phyloP scores from a whole-genome alignment of 2,329 filamentous ascomycete species.

The Rutstroemia sp. region DNA sequence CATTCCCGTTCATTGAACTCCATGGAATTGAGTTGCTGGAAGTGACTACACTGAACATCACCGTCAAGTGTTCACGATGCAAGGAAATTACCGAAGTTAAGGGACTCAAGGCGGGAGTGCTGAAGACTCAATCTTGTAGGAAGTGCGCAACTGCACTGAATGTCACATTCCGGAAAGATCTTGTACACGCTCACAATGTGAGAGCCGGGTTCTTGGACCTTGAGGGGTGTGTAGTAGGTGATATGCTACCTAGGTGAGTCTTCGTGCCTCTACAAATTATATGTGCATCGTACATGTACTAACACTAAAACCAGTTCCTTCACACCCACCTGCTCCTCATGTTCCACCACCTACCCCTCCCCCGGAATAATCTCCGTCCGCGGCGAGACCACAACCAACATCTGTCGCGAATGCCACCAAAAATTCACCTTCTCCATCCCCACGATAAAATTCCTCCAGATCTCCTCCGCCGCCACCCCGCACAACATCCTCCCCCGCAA shows the following conservation, averaged over 20 bases:
- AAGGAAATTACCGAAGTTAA: conserved; percentile 65
- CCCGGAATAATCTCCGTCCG: conserved; percentile 64
- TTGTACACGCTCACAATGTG: conserved; percentile 67
- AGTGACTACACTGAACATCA: conserved; percentile 57
- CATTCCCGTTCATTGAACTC: conserved; percentile 70
- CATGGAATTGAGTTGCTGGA: conserved; percentile 72
- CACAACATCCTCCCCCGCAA: conserved; percentile 34
- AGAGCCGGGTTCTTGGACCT: conserved; percentile 73
- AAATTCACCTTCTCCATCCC: conserved; percentile 76
- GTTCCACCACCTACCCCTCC: conserved; percentile 57
- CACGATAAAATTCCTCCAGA: conserved; percentile 68
- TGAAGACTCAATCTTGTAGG: conserved; percentile 47
- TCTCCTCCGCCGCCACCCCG: conserved; percentile 43
- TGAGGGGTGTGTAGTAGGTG: conserved; percentile 64
- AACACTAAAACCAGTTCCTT: conserved; percentile 50
- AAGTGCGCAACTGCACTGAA: conserved; percentile 49
- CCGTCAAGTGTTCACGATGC: conserved; percentile 72
- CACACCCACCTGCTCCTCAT: conserved; percentile 68
- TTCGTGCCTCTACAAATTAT: neutral
- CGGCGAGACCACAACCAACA: conserved; percentile 64
- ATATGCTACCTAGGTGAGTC: conserved; percentile 62
- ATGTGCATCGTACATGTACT: neutral
- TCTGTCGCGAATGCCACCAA: conserved; percentile 72
- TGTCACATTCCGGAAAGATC: conserved; percentile 54
- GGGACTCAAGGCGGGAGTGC: conserved; percentile 49